Evolutionary conservation across 2,329 filamentous ascomycete genomes (phyloP).

Genomic region (Calonectria leucothoes): DNA sequence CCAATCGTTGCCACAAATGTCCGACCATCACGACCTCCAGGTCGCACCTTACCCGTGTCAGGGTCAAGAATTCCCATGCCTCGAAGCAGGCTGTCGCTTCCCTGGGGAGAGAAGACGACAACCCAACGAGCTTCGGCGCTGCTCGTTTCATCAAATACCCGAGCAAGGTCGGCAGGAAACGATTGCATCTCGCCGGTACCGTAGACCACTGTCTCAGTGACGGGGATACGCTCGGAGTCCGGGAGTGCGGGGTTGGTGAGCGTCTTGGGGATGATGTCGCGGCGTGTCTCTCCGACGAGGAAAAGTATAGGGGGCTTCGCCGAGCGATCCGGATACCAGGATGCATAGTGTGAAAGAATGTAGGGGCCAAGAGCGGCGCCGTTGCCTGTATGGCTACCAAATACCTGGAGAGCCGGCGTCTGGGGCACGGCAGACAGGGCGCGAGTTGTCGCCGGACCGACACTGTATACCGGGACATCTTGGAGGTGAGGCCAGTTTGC

Average conservation of each 20-base stretch:
- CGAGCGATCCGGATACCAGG: conserved; percentile 57
- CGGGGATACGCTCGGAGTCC: conserved; percentile 64
- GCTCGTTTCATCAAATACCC: conserved; percentile 59
- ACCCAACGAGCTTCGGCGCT: conserved; percentile 70
- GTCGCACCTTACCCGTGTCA: conserved; percentile 53
- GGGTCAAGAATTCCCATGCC: conserved; percentile 64
- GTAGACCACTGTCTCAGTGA: conserved; percentile 88
- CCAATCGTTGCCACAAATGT: conserved; percentile 89
- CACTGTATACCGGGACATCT: conserved; percentile 76
- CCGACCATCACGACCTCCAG: conserved; percentile 47
- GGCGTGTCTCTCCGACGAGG: conserved; percentile 87
- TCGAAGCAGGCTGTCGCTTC: conserved; percentile 70
- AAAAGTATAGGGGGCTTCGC: conserved; percentile 79
- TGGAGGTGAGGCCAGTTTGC: conserved; percentile 64
- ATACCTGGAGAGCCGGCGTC: conserved; percentile 68
- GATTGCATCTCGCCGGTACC: conserved; percentile 84
- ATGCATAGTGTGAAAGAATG: conserved; percentile 82
- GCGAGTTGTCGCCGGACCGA: conserved; percentile 83
- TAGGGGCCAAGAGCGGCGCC: conserved; percentile 82
- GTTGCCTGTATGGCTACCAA: conserved; percentile 86
- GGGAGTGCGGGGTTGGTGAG: conserved; percentile 71
- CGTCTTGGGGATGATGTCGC: conserved; percentile 89
- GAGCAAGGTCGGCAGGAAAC: conserved; percentile 76
- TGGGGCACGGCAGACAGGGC: conserved; percentile 71
- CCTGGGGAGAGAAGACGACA: conserved; percentile 78